Evolutionary conservation across 2,329 filamentous ascomycete species (phyloP).

Genomic region (Fusarium abutilonis): DNA sequence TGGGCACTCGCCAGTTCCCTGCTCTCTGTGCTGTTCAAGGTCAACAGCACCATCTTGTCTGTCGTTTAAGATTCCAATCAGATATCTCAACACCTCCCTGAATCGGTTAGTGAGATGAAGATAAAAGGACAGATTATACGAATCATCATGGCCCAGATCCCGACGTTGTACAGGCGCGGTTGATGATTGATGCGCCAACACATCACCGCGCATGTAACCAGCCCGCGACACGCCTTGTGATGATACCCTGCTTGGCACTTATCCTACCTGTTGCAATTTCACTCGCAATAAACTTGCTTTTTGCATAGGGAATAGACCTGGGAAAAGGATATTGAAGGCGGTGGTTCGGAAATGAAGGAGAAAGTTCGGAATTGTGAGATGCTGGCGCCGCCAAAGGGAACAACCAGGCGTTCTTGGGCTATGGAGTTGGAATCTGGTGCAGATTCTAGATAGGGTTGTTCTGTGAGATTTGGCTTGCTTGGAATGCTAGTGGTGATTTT

Average conservation of each 20-base stretch:
- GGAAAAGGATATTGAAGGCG: constrained; percentile 44
- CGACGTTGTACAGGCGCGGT: constrained; percentile 44
- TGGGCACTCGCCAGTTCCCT: constrained; percentile 49
- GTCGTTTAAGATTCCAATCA: constrained; percentile 37
- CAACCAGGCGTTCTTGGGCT: constrained; percentile 41
- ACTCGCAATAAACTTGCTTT: constrained; percentile 48
- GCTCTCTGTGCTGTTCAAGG: constrained; percentile 47
- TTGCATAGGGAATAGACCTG: constrained; percentile 48
- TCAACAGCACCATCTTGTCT: constrained; percentile 49
- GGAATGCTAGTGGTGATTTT: neutral
- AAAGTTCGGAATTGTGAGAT: constrained; percentile 34
- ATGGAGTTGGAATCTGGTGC: neutral
- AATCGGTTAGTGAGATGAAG: constrained; percentile 1
- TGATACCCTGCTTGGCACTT: constrained; percentile 22
- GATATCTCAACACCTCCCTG: neutral
- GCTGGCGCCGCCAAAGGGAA: constrained; percentile 31
- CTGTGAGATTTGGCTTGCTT: neutral
- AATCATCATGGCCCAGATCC: constrained; percentile 48
- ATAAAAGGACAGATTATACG: constrained; percentile 45
- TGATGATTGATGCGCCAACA: constrained; percentile 48
- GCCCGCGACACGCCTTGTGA: constrained; percentile 48
- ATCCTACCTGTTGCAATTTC: neutral
- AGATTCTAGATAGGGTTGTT: neutral
- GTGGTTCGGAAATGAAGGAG: constrained; percentile 39
- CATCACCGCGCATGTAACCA: constrained; percentile 47